phyloP scores from a whole-genome alignment of 441 rosid species.

The Populus tomentosa region DNA sequence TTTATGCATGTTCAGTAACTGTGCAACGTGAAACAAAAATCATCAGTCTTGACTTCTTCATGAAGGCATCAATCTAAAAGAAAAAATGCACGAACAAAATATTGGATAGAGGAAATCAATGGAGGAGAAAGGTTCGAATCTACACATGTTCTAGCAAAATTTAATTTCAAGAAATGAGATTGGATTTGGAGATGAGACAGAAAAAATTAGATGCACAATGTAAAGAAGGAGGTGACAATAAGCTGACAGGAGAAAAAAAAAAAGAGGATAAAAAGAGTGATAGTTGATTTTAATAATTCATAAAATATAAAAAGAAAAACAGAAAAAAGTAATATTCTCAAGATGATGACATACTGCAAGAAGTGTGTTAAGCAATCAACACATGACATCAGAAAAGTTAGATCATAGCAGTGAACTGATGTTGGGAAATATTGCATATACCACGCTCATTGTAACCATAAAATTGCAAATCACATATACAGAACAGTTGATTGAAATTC shows the following conservation, averaged over 20 bases:
- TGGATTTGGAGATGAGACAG: background rate
- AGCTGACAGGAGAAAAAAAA: background rate
- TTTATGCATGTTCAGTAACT: conserved; percentile 64
- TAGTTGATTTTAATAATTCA: background rate
- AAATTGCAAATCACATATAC: background rate
- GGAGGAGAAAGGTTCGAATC: background rate
- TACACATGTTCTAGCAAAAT: background rate
- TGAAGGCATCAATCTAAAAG: conserved; percentile 40
- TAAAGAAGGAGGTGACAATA: background rate
- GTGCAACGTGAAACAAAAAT: conserved; percentile 17
- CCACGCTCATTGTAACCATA: background rate
- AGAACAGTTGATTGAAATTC: background rate
- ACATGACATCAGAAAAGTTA: background rate
- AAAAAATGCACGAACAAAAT: background rate
- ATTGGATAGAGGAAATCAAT: background rate
- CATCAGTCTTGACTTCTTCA: conserved; percentile 24
- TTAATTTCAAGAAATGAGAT: background rate
- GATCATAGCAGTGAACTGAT: background rate
- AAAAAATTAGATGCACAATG: background rate
- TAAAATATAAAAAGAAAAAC: background rate
- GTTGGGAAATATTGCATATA: background rate
- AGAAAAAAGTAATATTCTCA: background rate
- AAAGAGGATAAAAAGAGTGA: background rate
- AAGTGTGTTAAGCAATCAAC: background rate
- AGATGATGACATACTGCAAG: background rate